These are phyloP conservation scores for Zea luxurians DNA, from an alignment of 176 grass and related monocot species.

Conservation along the genomic window DNA sequence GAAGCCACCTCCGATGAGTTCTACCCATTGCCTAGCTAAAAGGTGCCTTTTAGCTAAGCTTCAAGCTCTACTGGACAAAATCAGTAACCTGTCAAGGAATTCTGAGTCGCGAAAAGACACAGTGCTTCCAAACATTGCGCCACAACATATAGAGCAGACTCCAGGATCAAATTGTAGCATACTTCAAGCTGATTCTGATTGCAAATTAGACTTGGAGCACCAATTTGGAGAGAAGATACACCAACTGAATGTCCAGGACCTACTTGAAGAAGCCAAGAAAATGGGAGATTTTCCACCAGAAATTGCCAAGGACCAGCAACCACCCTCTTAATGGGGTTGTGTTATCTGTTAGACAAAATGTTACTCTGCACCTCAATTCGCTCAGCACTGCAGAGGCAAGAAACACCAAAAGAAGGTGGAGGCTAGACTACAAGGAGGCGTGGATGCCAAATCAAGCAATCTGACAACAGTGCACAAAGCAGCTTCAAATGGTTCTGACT, in stretches of 20 bases:
- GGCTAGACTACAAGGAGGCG: too few relatives aligned
- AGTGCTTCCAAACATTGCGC: neutral
- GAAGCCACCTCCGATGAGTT: neutral
- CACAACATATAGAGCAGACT: neutral
- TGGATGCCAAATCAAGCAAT: neutral
- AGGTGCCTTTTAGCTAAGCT: neutral
- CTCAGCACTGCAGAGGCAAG: conserved; percentile 6
- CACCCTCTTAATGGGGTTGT: neutral
- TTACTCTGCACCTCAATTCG: neutral
- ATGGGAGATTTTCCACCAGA: neutral
- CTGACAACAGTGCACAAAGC: neutral
- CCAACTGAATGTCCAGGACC: conserved; percentile 4
- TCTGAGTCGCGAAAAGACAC: neutral
- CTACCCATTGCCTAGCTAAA: conserved; percentile 6
- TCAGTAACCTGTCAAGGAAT: conserved; percentile 3
- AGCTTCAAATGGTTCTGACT: neutral
- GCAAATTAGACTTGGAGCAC: neutral
- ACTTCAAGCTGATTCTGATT: neutral
- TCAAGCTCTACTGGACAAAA: conserved; percentile 12
- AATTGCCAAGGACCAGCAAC: neutral
- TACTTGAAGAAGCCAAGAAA: neutral
- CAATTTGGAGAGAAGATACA: neutral
- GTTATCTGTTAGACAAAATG: conserved; percentile 30
- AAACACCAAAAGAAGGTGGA: too few relatives aligned
- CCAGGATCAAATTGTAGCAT: neutral